Base-by-base conservation (phyloP, 768 basidiomycete genomes). In the Artomyces pyxidatus region DNA sequence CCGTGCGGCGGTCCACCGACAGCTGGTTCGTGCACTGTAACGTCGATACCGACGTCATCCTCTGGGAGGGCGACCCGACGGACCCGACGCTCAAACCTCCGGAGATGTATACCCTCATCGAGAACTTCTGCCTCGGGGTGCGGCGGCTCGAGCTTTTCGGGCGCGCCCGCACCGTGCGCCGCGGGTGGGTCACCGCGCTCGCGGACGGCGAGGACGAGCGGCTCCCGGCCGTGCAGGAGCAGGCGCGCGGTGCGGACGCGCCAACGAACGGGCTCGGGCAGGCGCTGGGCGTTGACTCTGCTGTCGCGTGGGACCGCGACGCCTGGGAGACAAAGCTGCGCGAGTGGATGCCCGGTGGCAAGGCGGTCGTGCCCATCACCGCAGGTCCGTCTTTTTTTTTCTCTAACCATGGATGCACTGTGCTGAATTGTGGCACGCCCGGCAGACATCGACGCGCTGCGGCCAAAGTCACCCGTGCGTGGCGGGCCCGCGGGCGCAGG, bases 21-120 rank as follows among this genome's bases (percentile, higher is more conserved):
- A 85, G 83, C 51, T 89, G 90, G 85, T 94, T 98, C 66, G 95
- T 96, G 0, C 95, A 99, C 65, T 97, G 94, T 62, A 99, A 99
- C 66, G 87, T 99, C 56, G 91, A 95, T 61, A 95, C 93, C n/a
- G 93, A 96, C 64, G 88, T 95, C 9, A 83, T 95, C 49, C 83
- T 97, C 17, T 96, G 94, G 92, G 89, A 93, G 72, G 87, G 90
- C n/a, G 90, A 94, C 57, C 71, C 81, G 6, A 65, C 73, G 4
- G 92, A 95, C 65, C 88, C 89, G 2, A 83, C 79, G 2, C 78
- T 81, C 38, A 91, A 91, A 67, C 96, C 96, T 1, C 92, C 94
- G 16, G 95, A 98, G 64, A 88, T 93, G 73, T 94, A 97, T 68
- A 84, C 85, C 4, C 77, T 99, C 37, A 87, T 98, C 61, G 96